Conservation (phyloP, 2,329 filamentous ascomycete species). For the Alternaria brassicicola region DNA sequence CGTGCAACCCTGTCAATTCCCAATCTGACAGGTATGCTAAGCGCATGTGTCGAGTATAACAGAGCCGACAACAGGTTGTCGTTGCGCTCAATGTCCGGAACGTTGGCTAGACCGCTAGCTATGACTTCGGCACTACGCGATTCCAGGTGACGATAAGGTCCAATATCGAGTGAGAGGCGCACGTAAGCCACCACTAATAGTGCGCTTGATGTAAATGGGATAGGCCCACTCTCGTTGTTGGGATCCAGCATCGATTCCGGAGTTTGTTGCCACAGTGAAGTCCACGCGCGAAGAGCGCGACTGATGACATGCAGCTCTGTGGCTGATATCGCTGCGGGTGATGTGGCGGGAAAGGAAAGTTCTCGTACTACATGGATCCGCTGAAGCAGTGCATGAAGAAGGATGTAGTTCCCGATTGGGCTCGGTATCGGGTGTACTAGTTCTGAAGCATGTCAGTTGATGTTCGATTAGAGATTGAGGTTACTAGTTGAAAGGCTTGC, state of each 20-base stretch:
- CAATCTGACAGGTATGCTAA: conserved; percentile 62
- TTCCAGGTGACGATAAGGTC: conserved; percentile 53
- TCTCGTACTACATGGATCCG: conserved; percentile 38
- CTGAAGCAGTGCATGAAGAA: conserved; percentile 40
- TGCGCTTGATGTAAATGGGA: conserved; percentile 54
- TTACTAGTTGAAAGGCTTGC: background rate
- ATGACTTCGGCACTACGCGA: conserved; percentile 53
- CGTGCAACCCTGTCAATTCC: conserved; percentile 62
- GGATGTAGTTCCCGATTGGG: conserved; percentile 40
- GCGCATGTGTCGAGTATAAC: conserved; percentile 60
- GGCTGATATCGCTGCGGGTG: conserved; percentile 25
- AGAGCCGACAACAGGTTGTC: conserved; percentile 58
- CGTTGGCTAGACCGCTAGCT: conserved; percentile 47
- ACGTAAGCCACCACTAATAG: conserved; percentile 56
- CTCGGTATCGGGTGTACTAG: conserved; percentile 37
- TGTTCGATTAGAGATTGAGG: background rate
- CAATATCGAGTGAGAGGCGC: conserved; percentile 55
- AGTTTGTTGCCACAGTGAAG: conserved; percentile 43
- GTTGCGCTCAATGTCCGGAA: conserved; percentile 55
- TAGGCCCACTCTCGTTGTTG: conserved; percentile 45
- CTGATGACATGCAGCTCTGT: conserved; percentile 32
- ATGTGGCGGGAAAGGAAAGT: conserved; percentile 30
- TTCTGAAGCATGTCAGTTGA: background rate
- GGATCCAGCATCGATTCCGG: conserved; percentile 47
- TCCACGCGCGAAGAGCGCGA: conserved; percentile 43